Percentiles rank a stretch among this genome's conserved stretches.
Conservation (phyloP, 768 basidiomycete species). For the Cantharellus cinnabarinus region DNA sequence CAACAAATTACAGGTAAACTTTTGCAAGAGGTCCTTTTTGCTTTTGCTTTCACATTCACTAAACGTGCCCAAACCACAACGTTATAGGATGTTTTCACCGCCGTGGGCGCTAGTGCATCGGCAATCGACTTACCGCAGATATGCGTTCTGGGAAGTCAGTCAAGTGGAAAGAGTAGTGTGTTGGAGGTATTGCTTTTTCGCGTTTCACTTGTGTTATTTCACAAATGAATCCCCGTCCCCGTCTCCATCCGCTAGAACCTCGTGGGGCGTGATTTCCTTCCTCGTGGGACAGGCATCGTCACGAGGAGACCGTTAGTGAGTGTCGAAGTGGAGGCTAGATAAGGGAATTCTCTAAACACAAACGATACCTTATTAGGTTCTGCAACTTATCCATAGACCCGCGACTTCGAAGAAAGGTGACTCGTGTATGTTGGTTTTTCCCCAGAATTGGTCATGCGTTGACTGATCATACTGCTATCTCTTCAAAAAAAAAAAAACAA, state of each 20-base stretch:
- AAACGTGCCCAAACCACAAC: neutral
- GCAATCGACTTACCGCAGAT: slow-evolving; percentile 84
- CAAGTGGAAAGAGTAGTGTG: slow-evolving; percentile 73
- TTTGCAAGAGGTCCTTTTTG: neutral
- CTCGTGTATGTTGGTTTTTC: neutral
- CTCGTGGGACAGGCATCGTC: slow-evolving; percentile 97
- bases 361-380: neutral
- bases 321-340: neutral
- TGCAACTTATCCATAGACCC: neutral
- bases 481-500: too few species aligned
- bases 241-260: slow-evolving; percentile 45
- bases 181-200: slow-evolving; percentile 39
- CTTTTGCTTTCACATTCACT: neutral
- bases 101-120: slow-evolving; percentile 60
- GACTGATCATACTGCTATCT: too few species aligned
- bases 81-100: slow-evolving; percentile 52
- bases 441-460: too few species aligned
- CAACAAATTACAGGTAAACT: slow-evolving; percentile 52
- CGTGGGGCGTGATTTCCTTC: slow-evolving; percentile 94
- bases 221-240: too few species aligned
- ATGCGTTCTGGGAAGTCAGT: slow-evolving; percentile 72
- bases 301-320: slow-evolving; percentile 80
- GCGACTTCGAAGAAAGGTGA: neutral
- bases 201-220: neutral
- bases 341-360: neutral